phyloP scores from a whole-genome alignment of 177 flowering plant genomes.

The Vitis hybrid region DNA sequence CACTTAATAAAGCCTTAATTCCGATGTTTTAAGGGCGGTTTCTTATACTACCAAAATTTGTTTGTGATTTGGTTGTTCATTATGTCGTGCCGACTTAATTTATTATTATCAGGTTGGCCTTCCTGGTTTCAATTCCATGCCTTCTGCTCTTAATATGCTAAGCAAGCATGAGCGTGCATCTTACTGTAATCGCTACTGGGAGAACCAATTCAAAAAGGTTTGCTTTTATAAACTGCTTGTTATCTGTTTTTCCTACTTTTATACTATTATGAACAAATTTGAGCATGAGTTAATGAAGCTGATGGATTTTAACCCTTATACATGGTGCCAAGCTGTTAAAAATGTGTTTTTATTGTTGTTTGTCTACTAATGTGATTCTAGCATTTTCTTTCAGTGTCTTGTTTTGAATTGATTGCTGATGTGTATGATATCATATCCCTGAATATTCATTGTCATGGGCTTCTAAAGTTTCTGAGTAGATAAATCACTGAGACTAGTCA shows the following conservation, averaged over 20 bases:
- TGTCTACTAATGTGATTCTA: background rate
- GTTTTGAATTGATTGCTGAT: no score
- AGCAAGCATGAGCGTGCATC: slow-evolving; percentile 99
- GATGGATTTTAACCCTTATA: background rate
- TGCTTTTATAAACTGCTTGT: slow-evolving; percentile 1
- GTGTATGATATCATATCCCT: no score
- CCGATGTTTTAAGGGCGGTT: background rate
- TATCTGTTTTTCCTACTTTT: background rate
- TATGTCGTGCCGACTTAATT: background rate
- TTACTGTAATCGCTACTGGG: slow-evolving; percentile 96
- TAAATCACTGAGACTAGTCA: no score
- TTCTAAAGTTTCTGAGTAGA: no score
- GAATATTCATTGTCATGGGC: no score
- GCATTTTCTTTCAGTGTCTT: background rate
- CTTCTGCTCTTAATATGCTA: slow-evolving; percentile 83
- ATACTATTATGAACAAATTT: background rate
- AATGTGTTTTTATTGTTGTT: background rate
- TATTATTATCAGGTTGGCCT: slow-evolving; percentile 76
- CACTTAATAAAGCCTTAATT: background rate
- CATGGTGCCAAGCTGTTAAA: background rate
- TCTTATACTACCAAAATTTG: background rate
- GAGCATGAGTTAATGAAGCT: background rate
- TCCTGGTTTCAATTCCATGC: slow-evolving; percentile 99
- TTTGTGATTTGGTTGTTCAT: slow-evolving; percentile 1
- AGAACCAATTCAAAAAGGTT: slow-evolving; percentile 92